Conservation (phyloP, 1,139 yeast genomes). For the Debaryomyces sp. region DNA sequence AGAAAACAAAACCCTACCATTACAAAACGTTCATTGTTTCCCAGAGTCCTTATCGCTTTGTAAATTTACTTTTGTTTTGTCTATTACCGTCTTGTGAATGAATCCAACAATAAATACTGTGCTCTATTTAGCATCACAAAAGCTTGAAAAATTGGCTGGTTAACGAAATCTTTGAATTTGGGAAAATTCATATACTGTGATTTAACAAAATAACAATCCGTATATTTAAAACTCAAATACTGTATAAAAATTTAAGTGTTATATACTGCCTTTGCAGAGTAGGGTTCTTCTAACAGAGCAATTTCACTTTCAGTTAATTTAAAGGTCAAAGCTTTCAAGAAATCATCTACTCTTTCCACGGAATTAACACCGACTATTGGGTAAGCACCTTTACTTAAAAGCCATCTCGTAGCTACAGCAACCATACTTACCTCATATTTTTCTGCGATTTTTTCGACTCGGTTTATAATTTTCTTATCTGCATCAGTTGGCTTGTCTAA, state of each 20-base stretch:
- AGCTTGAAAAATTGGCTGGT: too few relatives aligned
- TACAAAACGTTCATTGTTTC: too few relatives aligned
- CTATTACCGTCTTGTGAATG: too few relatives aligned
- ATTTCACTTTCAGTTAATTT: conserved; percentile 46
- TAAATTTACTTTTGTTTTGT: too few relatives aligned
- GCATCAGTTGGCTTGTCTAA: conserved; percentile 4
- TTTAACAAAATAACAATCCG: too few relatives aligned
- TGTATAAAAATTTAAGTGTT: background rate
- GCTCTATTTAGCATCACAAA: too few relatives aligned
- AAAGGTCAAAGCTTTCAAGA: conserved; percentile 41
- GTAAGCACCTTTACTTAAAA: conserved; percentile 44
- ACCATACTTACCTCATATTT: conserved; percentile 51
- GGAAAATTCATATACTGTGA: too few relatives aligned
- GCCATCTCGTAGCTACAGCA: conserved; percentile 55
- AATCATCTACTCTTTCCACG: conserved; percentile 53
- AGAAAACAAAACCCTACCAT: too few relatives aligned
- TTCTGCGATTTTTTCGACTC: conserved; percentile 54
- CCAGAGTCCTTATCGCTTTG: too few relatives aligned
- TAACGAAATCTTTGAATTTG: too few relatives aligned
- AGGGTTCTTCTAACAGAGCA: conserved; percentile 49
- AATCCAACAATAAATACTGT: too few relatives aligned
- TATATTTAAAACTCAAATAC: too few relatives aligned
- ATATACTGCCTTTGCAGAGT: conserved; percentile 16
- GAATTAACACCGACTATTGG: conserved; percentile 58
- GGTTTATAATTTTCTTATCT: conserved; percentile 39